Base-by-base conservation (phyloP, 2,329 filamentous ascomycete genomes). In the Knufia petricola region DNA sequence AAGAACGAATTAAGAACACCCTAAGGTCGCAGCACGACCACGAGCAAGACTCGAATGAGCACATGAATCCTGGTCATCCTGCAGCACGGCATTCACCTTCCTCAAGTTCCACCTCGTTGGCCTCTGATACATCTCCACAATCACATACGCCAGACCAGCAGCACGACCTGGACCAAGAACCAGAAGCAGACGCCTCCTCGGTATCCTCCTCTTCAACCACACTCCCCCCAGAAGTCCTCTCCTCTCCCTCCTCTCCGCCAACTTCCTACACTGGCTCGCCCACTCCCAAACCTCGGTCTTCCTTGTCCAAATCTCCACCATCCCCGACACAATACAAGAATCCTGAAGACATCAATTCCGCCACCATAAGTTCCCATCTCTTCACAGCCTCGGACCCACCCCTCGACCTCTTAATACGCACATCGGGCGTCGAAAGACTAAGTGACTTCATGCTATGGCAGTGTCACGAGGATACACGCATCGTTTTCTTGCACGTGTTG, bases 401-500 rank as follows among this genome's bases (percentile, higher is more conserved):
- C 1, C 71, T 96, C 36, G 92, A 98, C 62, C 76, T 98, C 10
- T 81, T 98, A 48, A 77, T 98, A 44, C 81, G 92, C 44, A 98
- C 92, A 3, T 95, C 88, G 54, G 90, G 89, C 23, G 92, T 98
- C 12, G 84, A 89, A 65, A 78, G 92, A 42, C 72, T 98, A 51
- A 95, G 88, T 62, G 92, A 98, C 64, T 98, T 96, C 60, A 92
- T 98, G 89, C 80, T 98, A 28, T 98, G 92, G 92, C 92, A 98
- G 67, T 92, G 87, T 60, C 89, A 96, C 62, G 80, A 95, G 62
- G 76, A 90, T 55, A 95, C 92, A 0, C 85, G 94, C 52, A 84
- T 98, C 55, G 87, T 94, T 51, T 98, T 96, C 63, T 69, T 95
- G 49, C 79, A 94, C 59, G 92, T 87, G 55, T 73, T 95, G 53